These are phyloP conservation scores for Thelonectria blattea DNA, from an alignment of 2,329 filamentous ascomycete genomes.

Conservation along the genomic window DNA sequence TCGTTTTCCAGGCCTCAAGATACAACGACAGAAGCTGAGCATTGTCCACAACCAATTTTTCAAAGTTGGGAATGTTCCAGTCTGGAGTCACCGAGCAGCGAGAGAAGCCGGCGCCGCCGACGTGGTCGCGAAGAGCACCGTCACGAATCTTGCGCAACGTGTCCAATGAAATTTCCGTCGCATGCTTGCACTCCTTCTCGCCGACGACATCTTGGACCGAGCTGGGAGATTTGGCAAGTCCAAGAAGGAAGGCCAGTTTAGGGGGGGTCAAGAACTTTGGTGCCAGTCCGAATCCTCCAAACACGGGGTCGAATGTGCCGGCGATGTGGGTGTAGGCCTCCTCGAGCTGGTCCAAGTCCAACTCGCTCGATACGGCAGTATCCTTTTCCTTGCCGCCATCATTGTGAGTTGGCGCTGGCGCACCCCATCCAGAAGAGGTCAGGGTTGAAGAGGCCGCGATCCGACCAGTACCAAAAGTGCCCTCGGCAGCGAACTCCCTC, in stretches of 20 bases:
- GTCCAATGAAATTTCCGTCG: slow-evolving; percentile 78
- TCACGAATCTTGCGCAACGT: slow-evolving; percentile 77
- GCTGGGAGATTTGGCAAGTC: slow-evolving; percentile 72
- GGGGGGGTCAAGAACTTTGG: slow-evolving; percentile 92
- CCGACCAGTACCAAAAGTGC: slow-evolving; percentile 64
- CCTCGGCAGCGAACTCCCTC: slow-evolving; percentile 87
- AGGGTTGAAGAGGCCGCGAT: slow-evolving; percentile 41
- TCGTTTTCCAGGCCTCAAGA: slow-evolving; percentile 79
- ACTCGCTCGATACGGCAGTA: slow-evolving; percentile 62
- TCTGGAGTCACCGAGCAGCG: slow-evolving; percentile 89
- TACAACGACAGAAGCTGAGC: slow-evolving; percentile 84
- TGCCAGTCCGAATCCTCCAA: slow-evolving; percentile 80
- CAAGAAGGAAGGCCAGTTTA: slow-evolving; percentile 82
- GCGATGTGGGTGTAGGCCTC: slow-evolving; percentile 85
- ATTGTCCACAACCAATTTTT: slow-evolving; percentile 96
- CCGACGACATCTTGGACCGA: slow-evolving; percentile 89
- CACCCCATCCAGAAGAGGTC: slow-evolving; percentile 40
- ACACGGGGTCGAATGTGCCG: slow-evolving; percentile 76
- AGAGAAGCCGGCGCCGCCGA: slow-evolving; percentile 60
- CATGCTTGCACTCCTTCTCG: slow-evolving; percentile 73
- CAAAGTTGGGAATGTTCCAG: slow-evolving; percentile 95
- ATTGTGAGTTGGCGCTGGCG: slow-evolving; percentile 38
- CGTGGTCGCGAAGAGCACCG: slow-evolving; percentile 61
- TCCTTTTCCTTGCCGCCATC: slow-evolving; percentile 30
- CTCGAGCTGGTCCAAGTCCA: slow-evolving; percentile 90